Evolutionary conservation across 2,329 filamentous ascomycete genomes (phyloP), one percentile per base, ranked within the genome.

Genomic region (Xylaria sp.): DNA sequence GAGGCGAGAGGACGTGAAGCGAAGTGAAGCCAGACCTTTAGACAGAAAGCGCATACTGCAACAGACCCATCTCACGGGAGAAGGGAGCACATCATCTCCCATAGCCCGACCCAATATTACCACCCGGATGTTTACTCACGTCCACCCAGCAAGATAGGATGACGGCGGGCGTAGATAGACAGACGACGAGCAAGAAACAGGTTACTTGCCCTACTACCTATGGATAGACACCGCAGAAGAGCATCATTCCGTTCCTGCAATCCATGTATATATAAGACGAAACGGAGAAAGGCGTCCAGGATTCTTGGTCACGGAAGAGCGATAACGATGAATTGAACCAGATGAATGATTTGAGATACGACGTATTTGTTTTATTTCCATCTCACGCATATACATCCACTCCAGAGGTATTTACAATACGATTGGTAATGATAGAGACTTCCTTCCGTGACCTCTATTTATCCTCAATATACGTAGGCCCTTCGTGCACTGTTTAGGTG

Each of bases 391-490:
- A 31, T 6, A 33, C 15, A 33, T 33, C 26, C 13, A 53, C n/a
- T n/a, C 49, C 7, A 33, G 26, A 53, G 15, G 26, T 53, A 53
- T 53, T 33, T 53, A 33, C 28, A 31, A 53, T 53, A 9, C 7
- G 49, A 11, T 53, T 33, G 26, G 31, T 31, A n/a, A 13, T 10
- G 13, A 33, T 15, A 15, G 11, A 38, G 51, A 10, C 1, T 53
- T 53, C 15, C 49, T 53, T 2, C 49, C 15, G 26, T 28, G 3
- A 20, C 17, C 10, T 54, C 31, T 20, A 17, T 36, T 26, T 15
- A 38, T 23, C 31, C n/a, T 56, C 31, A 36, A 56, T 56, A 38
- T 56, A 56, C 51, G 36, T 56, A 33, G 6, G n/a, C n/a, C n/a
- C 4, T 20, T 20, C 4, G 15, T 28, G 13, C 46, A 13, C 26